A percentile compares a stretch with the other conserved stretches of the same genome.
phyloP scores from a whole-genome alignment of 164 flowering plant genomes.

The Cinnamomum chago region DNA sequence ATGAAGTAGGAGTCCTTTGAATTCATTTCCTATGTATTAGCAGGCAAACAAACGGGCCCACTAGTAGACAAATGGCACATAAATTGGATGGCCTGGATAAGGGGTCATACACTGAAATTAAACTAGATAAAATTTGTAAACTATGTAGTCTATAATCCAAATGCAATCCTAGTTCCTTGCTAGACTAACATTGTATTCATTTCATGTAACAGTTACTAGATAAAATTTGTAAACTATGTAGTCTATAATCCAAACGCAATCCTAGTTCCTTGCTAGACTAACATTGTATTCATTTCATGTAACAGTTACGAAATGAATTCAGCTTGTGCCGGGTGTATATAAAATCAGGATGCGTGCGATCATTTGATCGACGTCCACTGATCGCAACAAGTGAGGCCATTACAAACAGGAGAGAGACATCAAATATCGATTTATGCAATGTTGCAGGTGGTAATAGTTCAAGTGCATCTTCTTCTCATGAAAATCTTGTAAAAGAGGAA shows the following conservation, averaged over 20 bases:
- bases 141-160: neutral
- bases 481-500: slow-evolving; percentile 8
- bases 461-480: slow-evolving; percentile 11
- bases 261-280: neutral
- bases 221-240: neutral
- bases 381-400: slow-evolving; percentile 4
- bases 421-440: neutral
- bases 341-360: slow-evolving; percentile 45
- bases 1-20: too few species aligned
- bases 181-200: neutral
- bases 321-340: slow-evolving; percentile 61
- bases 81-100: neutral
- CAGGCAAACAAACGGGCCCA: neutral
- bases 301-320: slow-evolving; percentile 55
- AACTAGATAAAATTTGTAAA: neutral
- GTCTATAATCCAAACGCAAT: neutral
- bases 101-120: too few species aligned
- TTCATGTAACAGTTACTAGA: slow-evolving; percentile 26
- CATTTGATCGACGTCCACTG: slow-evolving; percentile 67
- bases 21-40: neutral
- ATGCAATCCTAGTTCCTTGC: neutral
- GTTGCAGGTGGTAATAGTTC: neutral
- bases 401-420: neutral
- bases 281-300: neutral
- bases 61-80: neutral